These are phyloP conservation scores for Malassezia sp. DNA, from an alignment of 1,284 basidiomycete species.

Conservation along the genomic window DNA sequence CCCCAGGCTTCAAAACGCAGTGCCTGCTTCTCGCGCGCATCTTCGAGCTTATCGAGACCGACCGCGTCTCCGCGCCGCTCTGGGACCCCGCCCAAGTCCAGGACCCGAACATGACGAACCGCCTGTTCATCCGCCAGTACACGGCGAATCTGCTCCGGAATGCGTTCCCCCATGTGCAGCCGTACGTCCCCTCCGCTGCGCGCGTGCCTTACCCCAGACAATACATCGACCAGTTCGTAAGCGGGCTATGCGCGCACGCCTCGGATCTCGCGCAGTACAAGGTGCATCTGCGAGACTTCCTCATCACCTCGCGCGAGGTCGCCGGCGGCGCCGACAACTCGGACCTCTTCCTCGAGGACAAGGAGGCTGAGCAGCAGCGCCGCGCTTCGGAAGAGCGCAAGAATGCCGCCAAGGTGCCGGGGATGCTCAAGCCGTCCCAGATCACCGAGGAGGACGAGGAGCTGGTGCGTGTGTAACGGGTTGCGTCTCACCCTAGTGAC, in stretches of 20 bases:
- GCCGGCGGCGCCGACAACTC: conserved; percentile 56
- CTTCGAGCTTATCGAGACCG: conserved; percentile 82
- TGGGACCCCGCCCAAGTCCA: conserved; percentile 64
- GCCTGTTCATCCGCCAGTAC: conserved; percentile 74
- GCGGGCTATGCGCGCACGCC: conserved; percentile 71
- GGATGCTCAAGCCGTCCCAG: conserved; percentile 76
- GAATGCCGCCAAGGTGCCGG: conserved; percentile 86
- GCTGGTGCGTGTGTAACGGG: conserved; percentile 49
- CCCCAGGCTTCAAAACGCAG: conserved; percentile 48
- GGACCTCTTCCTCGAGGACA: conserved; percentile 86
- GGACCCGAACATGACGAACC: conserved; percentile 68
- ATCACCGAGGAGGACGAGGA: conserved; percentile 40
- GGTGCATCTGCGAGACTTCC: conserved; percentile 67
- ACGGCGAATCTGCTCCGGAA: conserved; percentile 59
- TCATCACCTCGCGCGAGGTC: conserved; percentile 53
- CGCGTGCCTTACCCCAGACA: no score
- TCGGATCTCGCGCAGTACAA: conserved; percentile 68
- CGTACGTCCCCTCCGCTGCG: no score
- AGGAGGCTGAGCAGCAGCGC: conserved; percentile 67
- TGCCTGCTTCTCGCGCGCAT: conserved; percentile 61
- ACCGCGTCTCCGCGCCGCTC: conserved; percentile 69
- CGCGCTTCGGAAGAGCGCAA: conserved; percentile 69
- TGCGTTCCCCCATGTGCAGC: conserved; percentile 41
- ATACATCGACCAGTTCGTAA: conserved; percentile 51
- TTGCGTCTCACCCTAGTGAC: conserved; percentile 61